These are phyloP conservation scores for Beverwykella pulmonaria DNA, from an alignment of 495 filamentous ascomycete species.

Conservation along the genomic window DNA sequence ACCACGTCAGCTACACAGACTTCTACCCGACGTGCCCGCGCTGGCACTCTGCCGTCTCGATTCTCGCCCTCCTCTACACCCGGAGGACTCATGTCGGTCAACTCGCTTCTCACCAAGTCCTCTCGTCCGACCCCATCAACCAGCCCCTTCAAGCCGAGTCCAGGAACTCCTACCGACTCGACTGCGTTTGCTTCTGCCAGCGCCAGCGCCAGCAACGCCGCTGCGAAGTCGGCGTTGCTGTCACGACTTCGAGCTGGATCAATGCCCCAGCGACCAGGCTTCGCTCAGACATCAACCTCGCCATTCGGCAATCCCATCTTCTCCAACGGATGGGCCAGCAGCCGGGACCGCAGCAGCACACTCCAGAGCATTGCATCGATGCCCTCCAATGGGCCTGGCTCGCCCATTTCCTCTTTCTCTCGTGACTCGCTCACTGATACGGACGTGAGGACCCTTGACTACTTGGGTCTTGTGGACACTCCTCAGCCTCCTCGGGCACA, in stretches of 20 bases:
- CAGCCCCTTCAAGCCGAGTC: slow-evolving; percentile 83
- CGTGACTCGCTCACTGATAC: slow-evolving; percentile 82
- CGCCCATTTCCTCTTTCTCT: slow-evolving; percentile 87
- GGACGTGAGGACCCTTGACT: slow-evolving; percentile 93
- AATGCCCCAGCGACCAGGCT: slow-evolving; percentile 84
- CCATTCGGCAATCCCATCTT: slow-evolving; percentile 91
- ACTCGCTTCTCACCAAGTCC: slow-evolving; percentile 73
- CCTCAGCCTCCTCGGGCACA: slow-evolving; percentile 77
- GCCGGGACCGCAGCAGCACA: slow-evolving; percentile 78
- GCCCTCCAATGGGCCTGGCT: slow-evolving; percentile 83
- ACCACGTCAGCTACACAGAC: slow-evolving; percentile 50
- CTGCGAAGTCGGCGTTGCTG: slow-evolving; percentile 68
- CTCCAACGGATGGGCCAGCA: slow-evolving; percentile 77
- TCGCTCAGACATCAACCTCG: slow-evolving; percentile 57
- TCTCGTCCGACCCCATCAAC: slow-evolving; percentile 87
- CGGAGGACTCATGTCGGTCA: slow-evolving; percentile 58
- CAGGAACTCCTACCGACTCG: slow-evolving; percentile 68
- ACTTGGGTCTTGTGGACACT: slow-evolving; percentile 91
- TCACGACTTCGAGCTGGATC: slow-evolving; percentile 92
- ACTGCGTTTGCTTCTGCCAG: slow-evolving; percentile 48
- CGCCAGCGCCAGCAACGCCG: slow-evolving; percentile 59
- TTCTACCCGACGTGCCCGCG: slow-evolving; percentile 74
- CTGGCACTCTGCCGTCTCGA: slow-evolving; percentile 94
- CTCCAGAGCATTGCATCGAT: slow-evolving; percentile 73
- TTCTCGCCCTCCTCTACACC: slow-evolving; percentile 63